Evolutionary conservation across 2,329 filamentous ascomycete species (phyloP).

Genomic region (Chaetothyriales sp.): DNA sequence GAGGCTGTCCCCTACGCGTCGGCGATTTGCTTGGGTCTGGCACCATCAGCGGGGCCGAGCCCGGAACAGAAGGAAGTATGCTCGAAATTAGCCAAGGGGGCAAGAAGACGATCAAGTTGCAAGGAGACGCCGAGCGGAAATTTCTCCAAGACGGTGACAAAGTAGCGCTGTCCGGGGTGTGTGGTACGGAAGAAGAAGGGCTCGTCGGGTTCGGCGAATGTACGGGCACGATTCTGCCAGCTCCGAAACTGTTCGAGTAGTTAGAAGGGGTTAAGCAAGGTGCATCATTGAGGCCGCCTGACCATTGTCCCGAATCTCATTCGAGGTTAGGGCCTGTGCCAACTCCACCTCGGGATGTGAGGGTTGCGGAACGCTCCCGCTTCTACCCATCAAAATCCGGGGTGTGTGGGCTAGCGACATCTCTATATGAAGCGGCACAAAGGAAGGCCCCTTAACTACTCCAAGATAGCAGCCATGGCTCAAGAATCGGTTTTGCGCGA

Average conservation of each 20-base stretch:
- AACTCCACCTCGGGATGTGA: background rate
- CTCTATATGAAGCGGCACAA: background rate
- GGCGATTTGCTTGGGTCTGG: slow-evolving; percentile 67
- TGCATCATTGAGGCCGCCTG: background rate
- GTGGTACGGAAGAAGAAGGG: slow-evolving; percentile 47
- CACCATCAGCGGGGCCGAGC: slow-evolving; percentile 55
- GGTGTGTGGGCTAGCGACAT: background rate
- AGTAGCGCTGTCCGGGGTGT: slow-evolving; percentile 51
- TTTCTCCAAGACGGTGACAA: slow-evolving; percentile 66
- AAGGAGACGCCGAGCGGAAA: slow-evolving; percentile 51
- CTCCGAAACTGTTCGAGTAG: slow-evolving; percentile 17
- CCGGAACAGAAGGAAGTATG: slow-evolving; percentile 51
- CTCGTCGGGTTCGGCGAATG: slow-evolving; percentile 68
- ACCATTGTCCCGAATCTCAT: background rate
- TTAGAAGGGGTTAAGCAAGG: too few species aligned
- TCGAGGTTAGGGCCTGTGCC: background rate
- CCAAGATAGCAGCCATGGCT: background rate
- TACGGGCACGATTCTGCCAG: slow-evolving; percentile 46
- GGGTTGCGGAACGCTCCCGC: background rate
- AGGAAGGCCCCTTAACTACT: background rate
- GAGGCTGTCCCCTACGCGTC: slow-evolving; percentile 58
- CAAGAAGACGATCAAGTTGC: slow-evolving; percentile 48
- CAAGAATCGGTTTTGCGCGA: background rate
- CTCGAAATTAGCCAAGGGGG: slow-evolving; percentile 60
- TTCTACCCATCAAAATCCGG: background rate